Base-by-base conservation (phyloP, 2,329 filamentous ascomycete genomes). In the Xenoacremonium recifei region DNA sequence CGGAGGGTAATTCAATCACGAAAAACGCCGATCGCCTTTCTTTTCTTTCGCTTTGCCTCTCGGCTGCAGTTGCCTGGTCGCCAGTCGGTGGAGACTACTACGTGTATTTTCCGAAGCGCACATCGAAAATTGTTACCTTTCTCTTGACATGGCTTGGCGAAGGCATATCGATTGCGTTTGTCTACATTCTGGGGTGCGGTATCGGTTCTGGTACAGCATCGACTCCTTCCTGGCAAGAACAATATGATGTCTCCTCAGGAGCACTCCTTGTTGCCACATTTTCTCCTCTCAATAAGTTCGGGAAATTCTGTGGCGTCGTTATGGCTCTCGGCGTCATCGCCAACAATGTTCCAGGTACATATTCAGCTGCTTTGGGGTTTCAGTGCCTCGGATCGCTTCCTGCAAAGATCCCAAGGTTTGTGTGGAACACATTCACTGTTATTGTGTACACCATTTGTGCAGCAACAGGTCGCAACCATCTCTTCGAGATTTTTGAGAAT, bases 61-160 rank as follows among this genome's bases (percentile, higher is more conserved):
- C 82, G 17, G 50, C 61, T 4, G 58, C 62, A 16, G 62, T 62
- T 27, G 62, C 61, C 1, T 93, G 88, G 87, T 80, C 84, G 2
- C 77, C 77, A 6, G 87, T 84, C 46, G 85, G 87, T 0, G 83
- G 85, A 7, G 87, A 92, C 59, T 92, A 90, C 63, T 89, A 85
- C 17, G 85, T 89, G 37, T 91, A 91, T 64, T 87, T 90, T 55
- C 85, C 86, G 0, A 69, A 73, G 3, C 72, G 66, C 18, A 80
- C 80, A 30, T 76, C 77, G 21, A 75, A 79, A 17, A 62, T 62
- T 31, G 80, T 81, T 45, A 72, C 90, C 46, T 92, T 91, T 64
- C 54, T 78, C 45, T 82, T 80, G 59, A 87, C 86, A 20, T 87
- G 82, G 62, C 60, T 70, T 18, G 88, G 88, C 10, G 71, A 92